Base-by-base conservation (phyloP, 805 yeast species). In the Suhomyces xylopsoci region DNA sequence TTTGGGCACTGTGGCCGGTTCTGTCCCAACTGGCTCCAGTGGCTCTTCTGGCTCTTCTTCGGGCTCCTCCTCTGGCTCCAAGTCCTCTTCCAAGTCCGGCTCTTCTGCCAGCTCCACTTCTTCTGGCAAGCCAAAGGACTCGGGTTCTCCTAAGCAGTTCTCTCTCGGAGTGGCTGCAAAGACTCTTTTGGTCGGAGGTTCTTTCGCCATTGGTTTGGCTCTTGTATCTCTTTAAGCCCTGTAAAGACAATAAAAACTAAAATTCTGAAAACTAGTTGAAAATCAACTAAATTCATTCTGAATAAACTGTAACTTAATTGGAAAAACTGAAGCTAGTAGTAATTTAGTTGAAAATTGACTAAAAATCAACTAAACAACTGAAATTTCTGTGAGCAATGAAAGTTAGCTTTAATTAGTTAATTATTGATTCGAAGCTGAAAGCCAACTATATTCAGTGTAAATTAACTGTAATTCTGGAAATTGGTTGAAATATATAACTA, bases 1-100 rank as follows among this genome's bases (percentile, higher is more conserved):
- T 68, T 66, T 83, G 52, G 90, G 90, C 52, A 55, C 82, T 26
- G 76, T 84, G 52, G 64, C 68, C 46, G 76, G 70, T 43, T 55
- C 68, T 24, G 51, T 69, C 40, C 55, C 51, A 45, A 49, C 81
- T 44, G 79, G 72, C 49, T 61, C 68, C 24, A 68, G 57, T 51
- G 60, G 54, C 25, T 55, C 76, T 47, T 51, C 70, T 34, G 69
- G 65, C 47, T 55, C 42, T 12, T 51, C 58, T 45, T 53, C 64
- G 44, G 56, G 56, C 26, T 57, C 67, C 44, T 48, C 49, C 42
- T 49, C 50, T 20, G 43, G 48, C 14, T 28, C 48, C 42, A 47
- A n/a, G 15, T 47, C 50, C 40, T 40, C 32, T 14, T 46, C 51
- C 44, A 22, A n/a, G 17, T 48, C 50, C 45, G 41, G 50, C 22